Evolutionary conservation across 441 rosid species (phyloP).

Genomic region (Adansonia gregorii): DNA sequence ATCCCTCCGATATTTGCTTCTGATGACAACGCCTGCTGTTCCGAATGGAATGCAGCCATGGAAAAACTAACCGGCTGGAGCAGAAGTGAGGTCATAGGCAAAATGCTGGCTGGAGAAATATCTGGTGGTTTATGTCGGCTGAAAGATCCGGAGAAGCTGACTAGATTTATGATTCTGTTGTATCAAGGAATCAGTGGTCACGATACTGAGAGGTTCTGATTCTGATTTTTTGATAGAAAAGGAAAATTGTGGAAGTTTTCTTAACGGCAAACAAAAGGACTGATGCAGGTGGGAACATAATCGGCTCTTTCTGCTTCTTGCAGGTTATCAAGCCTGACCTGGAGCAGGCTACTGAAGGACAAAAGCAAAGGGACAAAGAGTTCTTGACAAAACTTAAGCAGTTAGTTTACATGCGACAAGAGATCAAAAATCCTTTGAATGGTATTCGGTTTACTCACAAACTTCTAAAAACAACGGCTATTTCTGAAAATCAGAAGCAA

Average conservation of each 20-base stretch:
- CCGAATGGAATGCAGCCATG: constrained; percentile 90
- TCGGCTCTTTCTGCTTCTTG: constrained; percentile 87
- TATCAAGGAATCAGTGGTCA: constrained; percentile 64
- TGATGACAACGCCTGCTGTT: constrained; percentile 77
- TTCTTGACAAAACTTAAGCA: constrained; percentile 48
- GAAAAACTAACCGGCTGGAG: constrained; percentile 74
- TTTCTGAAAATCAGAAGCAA: constrained; percentile 73
- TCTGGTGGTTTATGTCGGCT: constrained; percentile 67
- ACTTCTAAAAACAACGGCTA: constrained; percentile 53
- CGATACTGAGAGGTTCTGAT: constrained; percentile 53
- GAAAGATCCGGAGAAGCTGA: constrained; percentile 64
- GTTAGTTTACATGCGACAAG: constrained; percentile 66
- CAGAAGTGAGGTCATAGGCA: constrained; percentile 70
- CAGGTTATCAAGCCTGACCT: constrained; percentile 46
- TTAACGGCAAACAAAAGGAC: constrained; percentile 62
- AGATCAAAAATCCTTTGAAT: constrained; percentile 72
- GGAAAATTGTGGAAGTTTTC: constrained; percentile 59
- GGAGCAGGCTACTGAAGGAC: constrained; percentile 33
- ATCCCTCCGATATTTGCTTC: constrained; percentile 88
- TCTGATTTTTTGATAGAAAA: constrained; percentile 61
- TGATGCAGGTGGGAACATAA: constrained; percentile 49
- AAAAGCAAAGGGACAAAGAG: constrained; percentile 40
- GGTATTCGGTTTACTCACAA: constrained; percentile 77
- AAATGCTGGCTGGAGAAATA: constrained; percentile 68
- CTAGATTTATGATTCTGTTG: constrained; percentile 64